Conservation (phyloP, 345 rosid species). For the Syzygium aqueum region DNA sequence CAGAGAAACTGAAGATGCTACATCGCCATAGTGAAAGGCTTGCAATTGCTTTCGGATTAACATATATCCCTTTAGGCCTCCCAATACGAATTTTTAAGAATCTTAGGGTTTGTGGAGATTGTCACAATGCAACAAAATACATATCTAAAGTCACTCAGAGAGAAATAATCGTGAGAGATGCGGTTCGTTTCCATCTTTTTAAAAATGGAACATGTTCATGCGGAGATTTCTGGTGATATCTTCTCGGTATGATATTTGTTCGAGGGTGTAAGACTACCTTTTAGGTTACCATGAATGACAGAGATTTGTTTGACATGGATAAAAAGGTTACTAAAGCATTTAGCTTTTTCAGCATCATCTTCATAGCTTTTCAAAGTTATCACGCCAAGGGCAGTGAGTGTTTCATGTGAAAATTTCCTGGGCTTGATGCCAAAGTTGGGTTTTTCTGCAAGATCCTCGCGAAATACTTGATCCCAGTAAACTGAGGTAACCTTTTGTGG, state of each 20-base stretch:
- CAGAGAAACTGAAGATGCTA: constrained; percentile 76
- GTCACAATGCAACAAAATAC: constrained; percentile 83
- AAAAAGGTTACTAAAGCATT: background rate
- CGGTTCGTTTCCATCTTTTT: constrained; percentile 78
- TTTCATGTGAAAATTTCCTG: background rate
- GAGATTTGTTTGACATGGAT: background rate
- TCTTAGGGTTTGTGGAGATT: constrained; percentile 85
- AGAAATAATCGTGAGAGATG: constrained; percentile 89
- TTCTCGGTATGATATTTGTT: background rate
- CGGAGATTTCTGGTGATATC: constrained; percentile 85
- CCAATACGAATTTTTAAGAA: constrained; percentile 78
- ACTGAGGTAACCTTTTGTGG: background rate
- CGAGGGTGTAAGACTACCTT: background rate
- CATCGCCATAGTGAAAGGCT: constrained; percentile 85
- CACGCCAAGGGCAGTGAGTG: background rate
- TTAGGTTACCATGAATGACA: background rate
- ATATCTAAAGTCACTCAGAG: constrained; percentile 74
- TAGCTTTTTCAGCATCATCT: background rate
- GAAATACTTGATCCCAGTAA: background rate
- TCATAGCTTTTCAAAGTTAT: background rate
- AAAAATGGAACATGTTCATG: constrained; percentile 91
- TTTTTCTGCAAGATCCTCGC: background rate
- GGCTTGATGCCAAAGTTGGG: background rate
- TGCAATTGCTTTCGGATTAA: constrained; percentile 84
- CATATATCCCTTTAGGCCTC: constrained; percentile 53